Evolutionary conservation across 441 rosid genomes (phyloP), one percentile per base, ranked within the genome.

Genomic region (Populus trichocarpa): DNA sequence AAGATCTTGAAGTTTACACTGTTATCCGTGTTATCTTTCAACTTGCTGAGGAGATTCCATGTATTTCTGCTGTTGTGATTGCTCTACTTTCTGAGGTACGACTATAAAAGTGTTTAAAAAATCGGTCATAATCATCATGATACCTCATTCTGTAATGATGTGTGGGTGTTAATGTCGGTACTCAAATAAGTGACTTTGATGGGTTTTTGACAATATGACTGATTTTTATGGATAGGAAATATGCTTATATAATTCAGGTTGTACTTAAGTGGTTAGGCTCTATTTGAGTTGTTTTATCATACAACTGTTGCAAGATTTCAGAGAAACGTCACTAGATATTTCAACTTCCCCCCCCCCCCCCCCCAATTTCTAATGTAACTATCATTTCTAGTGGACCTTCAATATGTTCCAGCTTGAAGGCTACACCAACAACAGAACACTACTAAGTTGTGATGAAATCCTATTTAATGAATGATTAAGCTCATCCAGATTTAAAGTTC

Each of bases 11-110:
- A 90, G 97, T 96, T 82, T 96, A 90, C 81, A 89, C 98, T 79
- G 91, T 94, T 75, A 86, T 90, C 74, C 99, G 97, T 72, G 96
- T 91, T 67, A 92, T 94, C 84, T 96, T 96, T 85, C 97, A 94
- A 90, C 97, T 96, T 79, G 87, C 98, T 50, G 98, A 96, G 68
- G 97, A 94, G 86, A 96, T 96, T 84, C 99, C 99, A 64, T 96
- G 98, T 81, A 94, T 96, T 82, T 94, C 98, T 85, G 99, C 97
- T 78, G 96, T 92, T 76, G 98, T 96, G 26, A 91, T 93, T 71
- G 97, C 99, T 75, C 89, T 96, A 73, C 99, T 92, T 82, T 87
- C 98, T 70, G 99, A 96, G 89, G 98, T 96, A 88, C 46, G 64
- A 30, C 32, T 75, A 7, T 33, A 11, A 57, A 71, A 71, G 50